Conservation (phyloP, 2,329 filamentous ascomycete species). For the Plectosphaerella sp. region DNA sequence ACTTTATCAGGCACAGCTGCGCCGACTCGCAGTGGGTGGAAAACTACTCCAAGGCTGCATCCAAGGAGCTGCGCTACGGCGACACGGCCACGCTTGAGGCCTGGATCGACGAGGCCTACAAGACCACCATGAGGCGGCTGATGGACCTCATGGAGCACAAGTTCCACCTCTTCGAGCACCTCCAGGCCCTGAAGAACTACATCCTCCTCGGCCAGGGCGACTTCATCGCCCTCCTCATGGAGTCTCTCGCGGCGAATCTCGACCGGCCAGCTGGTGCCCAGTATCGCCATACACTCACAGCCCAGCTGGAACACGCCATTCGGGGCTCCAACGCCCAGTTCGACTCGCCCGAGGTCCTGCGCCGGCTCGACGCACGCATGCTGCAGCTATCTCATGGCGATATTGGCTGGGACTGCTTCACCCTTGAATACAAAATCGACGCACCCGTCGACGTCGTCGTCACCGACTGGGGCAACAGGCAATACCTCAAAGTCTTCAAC, state of each 20-base stretch:
- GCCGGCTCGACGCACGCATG: constrained; percentile 95
- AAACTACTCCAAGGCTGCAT: constrained; percentile 86
- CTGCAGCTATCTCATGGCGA: constrained; percentile 93
- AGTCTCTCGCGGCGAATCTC: constrained; percentile 86
- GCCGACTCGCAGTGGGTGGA: constrained; percentile 94
- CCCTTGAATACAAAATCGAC: constrained; percentile 96
- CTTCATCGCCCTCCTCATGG: constrained; percentile 96
- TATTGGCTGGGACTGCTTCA: constrained; percentile 99
- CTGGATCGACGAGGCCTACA: constrained; percentile 96
- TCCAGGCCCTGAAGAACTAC: constrained; percentile 89
- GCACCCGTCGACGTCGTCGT: constrained; percentile 95
- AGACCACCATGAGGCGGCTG: constrained; percentile 92
- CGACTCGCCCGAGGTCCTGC: constrained; percentile 85
- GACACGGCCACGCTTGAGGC: constrained; percentile 87
- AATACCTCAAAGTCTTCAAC: constrained; percentile 99
- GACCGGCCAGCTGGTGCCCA: constrained; percentile 95
- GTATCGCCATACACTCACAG: constrained; percentile 92
- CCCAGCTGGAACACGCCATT: constrained; percentile 96
- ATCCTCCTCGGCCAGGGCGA: constrained; percentile 92
- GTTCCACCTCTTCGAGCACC: constrained; percentile 90
- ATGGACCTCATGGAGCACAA: constrained; percentile 93
- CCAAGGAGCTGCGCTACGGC: constrained; percentile 86
- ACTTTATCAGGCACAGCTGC: constrained; percentile 96
- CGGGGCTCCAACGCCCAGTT: constrained; percentile 96
- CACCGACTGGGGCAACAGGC: constrained; percentile 89